Evolutionary conservation across 768 basidiomycete species (phyloP).

Genomic region (Boletus edulis): DNA sequence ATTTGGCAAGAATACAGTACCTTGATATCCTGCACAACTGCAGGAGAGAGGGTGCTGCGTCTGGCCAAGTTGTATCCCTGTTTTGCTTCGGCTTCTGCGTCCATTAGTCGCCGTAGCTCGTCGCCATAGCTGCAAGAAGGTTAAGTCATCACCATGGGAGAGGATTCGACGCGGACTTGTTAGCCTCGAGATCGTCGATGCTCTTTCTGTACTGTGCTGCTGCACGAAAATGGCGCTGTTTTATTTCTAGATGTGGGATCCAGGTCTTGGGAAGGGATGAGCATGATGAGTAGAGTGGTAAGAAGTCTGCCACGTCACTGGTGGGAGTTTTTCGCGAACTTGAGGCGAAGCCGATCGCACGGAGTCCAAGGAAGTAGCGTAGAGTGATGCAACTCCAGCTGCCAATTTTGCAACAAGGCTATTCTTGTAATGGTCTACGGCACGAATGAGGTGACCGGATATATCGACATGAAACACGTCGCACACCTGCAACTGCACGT

Average conservation of each 20-base stretch:
- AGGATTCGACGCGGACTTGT: conserved; percentile 44
- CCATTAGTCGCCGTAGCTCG: conserved; percentile 74
- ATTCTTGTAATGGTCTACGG: conserved; percentile 69
- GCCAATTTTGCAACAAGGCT: conserved; percentile 81
- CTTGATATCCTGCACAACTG: conserved; percentile 78
- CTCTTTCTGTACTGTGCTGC: conserved; percentile 88
- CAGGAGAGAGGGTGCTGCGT: conserved; percentile 54
- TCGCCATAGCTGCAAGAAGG: conserved; percentile 68
- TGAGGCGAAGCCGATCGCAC: conserved; percentile 44
- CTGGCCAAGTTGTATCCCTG: conserved; percentile 67
- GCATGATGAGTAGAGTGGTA: neutral
- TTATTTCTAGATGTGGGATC: conserved; percentile 78
- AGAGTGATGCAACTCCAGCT: conserved; percentile 68
- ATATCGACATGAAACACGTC: neutral
- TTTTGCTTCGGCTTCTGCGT: conserved; percentile 67
- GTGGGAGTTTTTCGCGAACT: conserved; percentile 49
- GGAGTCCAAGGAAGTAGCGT: conserved; percentile 46
- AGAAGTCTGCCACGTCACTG: conserved; percentile 38
- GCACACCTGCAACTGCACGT: conserved; percentile 75
- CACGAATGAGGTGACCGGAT: neutral
- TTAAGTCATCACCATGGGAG: conserved; percentile 3
- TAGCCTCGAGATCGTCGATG: conserved; percentile 80
- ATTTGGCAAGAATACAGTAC: conserved; percentile 35
- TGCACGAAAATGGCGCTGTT: conserved; percentile 81
- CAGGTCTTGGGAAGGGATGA: conserved; percentile 49